Conservation (phyloP, 1,284 basidiomycete species). For the Microbotryum saponariae region DNA sequence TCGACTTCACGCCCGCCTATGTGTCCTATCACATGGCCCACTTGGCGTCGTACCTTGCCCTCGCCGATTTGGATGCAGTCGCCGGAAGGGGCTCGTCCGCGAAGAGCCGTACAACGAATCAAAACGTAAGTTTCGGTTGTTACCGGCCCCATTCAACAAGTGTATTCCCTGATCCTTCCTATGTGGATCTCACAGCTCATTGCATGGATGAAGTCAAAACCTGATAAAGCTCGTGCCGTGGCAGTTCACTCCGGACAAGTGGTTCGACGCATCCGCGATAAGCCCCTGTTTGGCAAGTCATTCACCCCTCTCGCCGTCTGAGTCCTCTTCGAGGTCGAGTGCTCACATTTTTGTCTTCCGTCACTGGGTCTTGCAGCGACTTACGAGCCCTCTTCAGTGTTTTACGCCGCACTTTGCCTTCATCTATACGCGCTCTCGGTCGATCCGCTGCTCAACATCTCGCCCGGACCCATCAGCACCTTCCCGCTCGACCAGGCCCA, state of each 20-base stretch:
- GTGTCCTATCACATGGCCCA: constrained; percentile 13
- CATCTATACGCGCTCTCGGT: constrained; percentile 8
- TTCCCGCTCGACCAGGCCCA: no score
- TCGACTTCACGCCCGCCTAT: constrained; percentile 5
- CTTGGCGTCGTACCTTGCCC: constrained; percentile 3
- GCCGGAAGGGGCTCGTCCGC: constrained; percentile 1
- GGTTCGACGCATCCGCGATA: not conserved
- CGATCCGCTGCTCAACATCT: no score
- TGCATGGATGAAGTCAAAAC: constrained; percentile 1
- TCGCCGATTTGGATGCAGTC: constrained; percentile 10
- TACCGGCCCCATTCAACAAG: no score
- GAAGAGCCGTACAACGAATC: not conserved
- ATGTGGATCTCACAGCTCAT: not conserved
- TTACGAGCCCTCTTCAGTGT: constrained; percentile 5
- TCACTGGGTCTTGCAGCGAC: not conserved
- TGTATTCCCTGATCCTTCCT: not conserved
- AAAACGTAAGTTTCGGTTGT: not conserved
- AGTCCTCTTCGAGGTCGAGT: no score
- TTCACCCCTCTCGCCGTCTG: no score
- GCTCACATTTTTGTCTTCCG: no score
- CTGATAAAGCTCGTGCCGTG: constrained; percentile 1
- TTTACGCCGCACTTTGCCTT: constrained; percentile 5
- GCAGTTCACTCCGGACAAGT: constrained; percentile 15
- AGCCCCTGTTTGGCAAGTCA: constrained; percentile 5
- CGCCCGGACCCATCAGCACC: no score